Evolutionary conservation across 169 alveolate species (phyloP), one percentile per base, ranked within the genome.

Genomic region (Theileria annulata): DNA sequence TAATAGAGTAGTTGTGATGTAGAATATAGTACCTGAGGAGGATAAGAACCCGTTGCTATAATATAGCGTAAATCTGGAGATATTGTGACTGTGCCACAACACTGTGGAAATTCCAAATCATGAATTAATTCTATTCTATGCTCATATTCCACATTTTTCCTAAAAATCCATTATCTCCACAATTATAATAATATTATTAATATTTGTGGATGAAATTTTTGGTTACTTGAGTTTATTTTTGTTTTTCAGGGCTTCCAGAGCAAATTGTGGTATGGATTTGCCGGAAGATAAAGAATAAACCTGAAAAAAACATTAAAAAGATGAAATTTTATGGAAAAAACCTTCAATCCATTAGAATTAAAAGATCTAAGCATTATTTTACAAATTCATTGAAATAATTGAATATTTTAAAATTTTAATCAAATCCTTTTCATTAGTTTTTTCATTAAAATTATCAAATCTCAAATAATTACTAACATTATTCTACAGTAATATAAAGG

Each of bases 21-120:
- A 4, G 8, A 35, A 2, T 9, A 3, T 28, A 2, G 19, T 68
- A 82, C 89, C 73, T 90, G 94, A 12, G 94, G 94, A 0, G 94
- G 94, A 37, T 90, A 90, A 49, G 77, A 78, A 10, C 94, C 94
- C 19, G 91, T 86, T 42, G 90, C 89, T 19, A 88, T 72, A 25
- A 90, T 56, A 31, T 90, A 90, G 60, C 88, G 78, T 3, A 68
- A 78, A 31, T 90, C 94, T 3, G 91, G 92, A 31, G 93, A 87
- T 28, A 90, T 63, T 58, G 75, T 85, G n/a, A 90, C 84, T 9
- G 87, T 79, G 59, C 83, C 85, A 78, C 94, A 87, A 47, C 88
- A 84, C 42, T 87, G 87, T 1, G 94, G 90, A 66, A 90, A 90
- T 70, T 90, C 94, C 28, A 90, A 51, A 77, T 90, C 94, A 64